Conservation (phyloP, 2,329 filamentous ascomycete species). For the Aspergillus arachidicola region DNA sequence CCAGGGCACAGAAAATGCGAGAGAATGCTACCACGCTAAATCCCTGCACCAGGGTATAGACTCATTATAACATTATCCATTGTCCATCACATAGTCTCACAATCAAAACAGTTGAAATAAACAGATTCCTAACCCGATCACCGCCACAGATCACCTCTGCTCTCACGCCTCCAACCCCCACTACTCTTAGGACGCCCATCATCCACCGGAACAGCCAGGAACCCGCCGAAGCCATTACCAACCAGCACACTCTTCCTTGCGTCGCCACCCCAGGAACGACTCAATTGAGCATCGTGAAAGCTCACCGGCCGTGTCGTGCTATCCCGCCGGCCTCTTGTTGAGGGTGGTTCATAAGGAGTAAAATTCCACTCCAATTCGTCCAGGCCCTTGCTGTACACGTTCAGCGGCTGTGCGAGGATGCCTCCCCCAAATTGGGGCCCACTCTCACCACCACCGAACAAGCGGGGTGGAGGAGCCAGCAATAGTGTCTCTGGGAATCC, state of each 20-base stretch:
- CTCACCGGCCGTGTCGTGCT: conserved; percentile 50
- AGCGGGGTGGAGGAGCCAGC: conserved; percentile 65
- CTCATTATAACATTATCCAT: conserved; percentile 11
- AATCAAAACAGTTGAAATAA: conserved; percentile 1
- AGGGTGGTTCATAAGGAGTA: conserved; percentile 58
- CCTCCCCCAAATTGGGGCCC: conserved; percentile 27
- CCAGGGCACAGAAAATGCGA: background rate
- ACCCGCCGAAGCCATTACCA: conserved; percentile 68
- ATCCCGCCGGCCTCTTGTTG: conserved; percentile 37
- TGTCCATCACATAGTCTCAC: background rate
- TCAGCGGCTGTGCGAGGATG: conserved; percentile 58
- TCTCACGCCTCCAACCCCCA: conserved; percentile 34
- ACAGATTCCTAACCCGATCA: conserved; percentile 15
- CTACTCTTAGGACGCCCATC: conserved; percentile 45
- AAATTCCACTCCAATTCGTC: conserved; percentile 71
- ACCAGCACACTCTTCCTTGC: conserved; percentile 65
- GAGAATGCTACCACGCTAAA: background rate
- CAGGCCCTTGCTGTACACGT: conserved; percentile 67
- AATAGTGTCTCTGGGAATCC: conserved; percentile 80
- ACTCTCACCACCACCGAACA: conserved; percentile 48
- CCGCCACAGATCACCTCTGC: conserved; percentile 43
- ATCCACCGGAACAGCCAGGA: conserved; percentile 63
- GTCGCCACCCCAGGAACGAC: conserved; percentile 62
- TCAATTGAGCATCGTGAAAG: conserved; percentile 48
- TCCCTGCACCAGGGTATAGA: conserved; percentile 10